Evolutionary conservation across 1,284 basidiomycete genomes (phyloP), one percentile per base, ranked within the genome.

Genomic region (Malassezia arunalokei): DNA sequence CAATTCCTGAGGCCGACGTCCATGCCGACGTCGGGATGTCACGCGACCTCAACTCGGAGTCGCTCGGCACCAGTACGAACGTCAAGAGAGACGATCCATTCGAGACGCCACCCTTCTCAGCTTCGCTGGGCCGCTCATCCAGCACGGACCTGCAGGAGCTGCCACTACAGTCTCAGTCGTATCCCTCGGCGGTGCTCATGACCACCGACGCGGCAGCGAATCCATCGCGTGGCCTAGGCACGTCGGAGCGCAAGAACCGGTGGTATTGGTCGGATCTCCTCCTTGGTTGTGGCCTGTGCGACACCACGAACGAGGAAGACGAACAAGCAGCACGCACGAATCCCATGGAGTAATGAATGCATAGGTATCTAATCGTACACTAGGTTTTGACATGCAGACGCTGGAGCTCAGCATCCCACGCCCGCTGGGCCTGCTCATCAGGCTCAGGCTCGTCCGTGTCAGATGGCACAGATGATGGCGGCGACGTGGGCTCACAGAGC

Each of bases 311-410:
- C 33, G 47, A 55, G 32, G 53, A 55, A 17, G 53, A 55, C n/a
- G 53, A 55, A 31, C 53, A 55, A 32, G 53, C 53, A 9, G 53
- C 43, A 8, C 48, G 38, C 39, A 55, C 53, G 14, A 55, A 55
- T 27, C 53, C 53, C 17, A 55, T 55, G 53, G 53, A 55, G 43
- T 55, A 15, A 41, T 48, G 24, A 31, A 44, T 24, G 20, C 20
- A 24, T 20, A 37, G 32, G n/a, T 47, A 32, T 35, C 11, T 40
- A 17, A 24, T 9, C 20, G 39, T 40, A 40, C 39, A 40, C 9
- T 15, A 15, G 39, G 9, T 9, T 6, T 38, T 9, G 7, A 48
- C 33, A 15, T 41, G 41, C 24, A 54, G 35, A 8, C 32, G 35
- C 15, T 15, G 6, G 15, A 54, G 41, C 42, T 49, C 51, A 14